A percentile compares a stretch with the other conserved stretches of the same genome.
These are phyloP conservation scores for Schizophyllum amplum DNA, from an alignment of 1,284 basidiomycete genomes.

Conservation along the genomic window DNA sequence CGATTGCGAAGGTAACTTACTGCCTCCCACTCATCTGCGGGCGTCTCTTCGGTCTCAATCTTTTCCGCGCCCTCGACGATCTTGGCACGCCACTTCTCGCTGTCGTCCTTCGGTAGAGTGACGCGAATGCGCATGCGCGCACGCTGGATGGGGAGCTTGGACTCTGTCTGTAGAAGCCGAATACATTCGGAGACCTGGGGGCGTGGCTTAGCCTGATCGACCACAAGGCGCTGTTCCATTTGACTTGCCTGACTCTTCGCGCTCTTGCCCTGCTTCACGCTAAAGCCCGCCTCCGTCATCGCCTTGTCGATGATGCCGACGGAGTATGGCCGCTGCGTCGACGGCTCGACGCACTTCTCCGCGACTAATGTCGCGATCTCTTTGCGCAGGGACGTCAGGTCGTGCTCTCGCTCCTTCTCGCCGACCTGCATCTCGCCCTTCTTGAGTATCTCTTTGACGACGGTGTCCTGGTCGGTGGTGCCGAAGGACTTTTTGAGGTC, in stretches of 20 bases:
- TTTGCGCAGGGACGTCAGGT: conserved; percentile 74
- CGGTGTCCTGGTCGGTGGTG: conserved; percentile 63
- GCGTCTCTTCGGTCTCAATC: conserved; percentile 79
- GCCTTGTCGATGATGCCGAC: conserved; percentile 98
- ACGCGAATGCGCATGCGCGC: conserved; percentile 90
- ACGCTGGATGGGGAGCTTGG: conserved; percentile 84
- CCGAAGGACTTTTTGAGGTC: conserved; percentile 92
- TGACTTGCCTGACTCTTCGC: conserved; percentile 87
- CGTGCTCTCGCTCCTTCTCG: conserved; percentile 93
- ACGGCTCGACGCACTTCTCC: conserved; percentile 92
- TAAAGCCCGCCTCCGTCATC: conserved; percentile 92
- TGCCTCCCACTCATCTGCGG: conserved; percentile 78
- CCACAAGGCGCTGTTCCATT: conserved; percentile 1
- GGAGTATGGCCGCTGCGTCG: conserved; percentile 83
- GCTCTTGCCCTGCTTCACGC: conserved; percentile 80
- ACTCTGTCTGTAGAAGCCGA: conserved; percentile 71
- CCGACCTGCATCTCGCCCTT: conserved; percentile 97
- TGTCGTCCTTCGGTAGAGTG: conserved; percentile 69
- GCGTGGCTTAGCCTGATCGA: background rate
- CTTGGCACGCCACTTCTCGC: conserved; percentile 65
- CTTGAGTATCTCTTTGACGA: conserved; percentile 88
- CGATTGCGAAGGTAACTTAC: conserved; percentile 38
- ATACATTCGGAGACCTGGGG: conserved; percentile 86
- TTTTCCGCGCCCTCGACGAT: conserved; percentile 71
- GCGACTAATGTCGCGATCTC: conserved; percentile 94